A percentile compares a stretch with the other conserved stretches of the same genome.
phyloP scores from a whole-genome alignment of 2,329 filamentous ascomycete genomes.

The Phyllosticta ampelicida region DNA sequence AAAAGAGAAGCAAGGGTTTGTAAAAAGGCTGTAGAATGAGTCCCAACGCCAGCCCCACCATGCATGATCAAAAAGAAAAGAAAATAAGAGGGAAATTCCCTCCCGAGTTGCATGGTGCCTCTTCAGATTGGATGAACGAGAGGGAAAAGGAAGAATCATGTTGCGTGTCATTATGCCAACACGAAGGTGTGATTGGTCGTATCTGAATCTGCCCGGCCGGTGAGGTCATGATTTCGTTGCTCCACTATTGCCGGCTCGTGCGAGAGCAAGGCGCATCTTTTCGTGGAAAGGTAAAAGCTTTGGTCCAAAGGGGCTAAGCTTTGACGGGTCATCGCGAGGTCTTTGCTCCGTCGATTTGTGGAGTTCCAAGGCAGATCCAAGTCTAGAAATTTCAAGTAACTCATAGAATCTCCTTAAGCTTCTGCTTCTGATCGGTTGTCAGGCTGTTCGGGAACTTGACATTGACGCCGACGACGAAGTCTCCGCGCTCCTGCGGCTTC shows the following conservation, averaged over 20 bases:
- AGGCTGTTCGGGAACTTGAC: conserved; percentile 81
- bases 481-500: conserved; percentile 72
- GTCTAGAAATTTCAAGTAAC: not conserved
- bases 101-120: not conserved
- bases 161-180: not conserved
- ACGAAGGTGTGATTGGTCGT: not conserved
- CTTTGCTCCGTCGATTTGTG: not conserved
- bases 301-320: not conserved
- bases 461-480: conserved; percentile 81
- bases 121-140: not conserved
- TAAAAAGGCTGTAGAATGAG: not conserved
- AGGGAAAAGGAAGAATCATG: not conserved
- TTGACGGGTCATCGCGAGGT: too few relatives aligned
- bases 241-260: not conserved
- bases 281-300: not conserved
- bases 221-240: not conserved
- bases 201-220: not conserved
- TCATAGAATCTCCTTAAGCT: conserved; percentile 67
- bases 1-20: not conserved
- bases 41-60: not conserved
- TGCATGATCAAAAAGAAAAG: not conserved
- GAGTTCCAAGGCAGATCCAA: not conserved
- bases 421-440: conserved; percentile 66
- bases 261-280: not conserved
- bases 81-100: not conserved